A percentile compares a stretch with the other conserved stretches of the same genome.
Conservation (phyloP, 768 basidiomycete species). For the Collybiopsis confluens region DNA sequence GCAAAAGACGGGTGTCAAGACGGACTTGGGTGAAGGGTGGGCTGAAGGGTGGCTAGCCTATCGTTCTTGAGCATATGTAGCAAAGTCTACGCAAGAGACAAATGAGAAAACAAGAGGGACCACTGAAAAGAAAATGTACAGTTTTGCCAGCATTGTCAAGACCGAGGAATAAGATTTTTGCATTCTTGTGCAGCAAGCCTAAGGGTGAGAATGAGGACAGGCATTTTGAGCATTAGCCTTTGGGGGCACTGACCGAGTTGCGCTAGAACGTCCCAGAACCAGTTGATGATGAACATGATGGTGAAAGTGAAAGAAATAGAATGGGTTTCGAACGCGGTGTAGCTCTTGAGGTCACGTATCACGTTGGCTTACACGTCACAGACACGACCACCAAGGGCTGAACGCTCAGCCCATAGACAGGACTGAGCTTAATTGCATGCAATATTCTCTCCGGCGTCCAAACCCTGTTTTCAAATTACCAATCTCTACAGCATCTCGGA, state of each 20-base stretch:
- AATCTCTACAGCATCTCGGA: too few species aligned
- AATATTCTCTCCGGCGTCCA: too few species aligned
- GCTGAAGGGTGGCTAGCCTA: slow-evolving; percentile 93
- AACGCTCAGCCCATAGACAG: too few species aligned
- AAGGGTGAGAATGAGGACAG: slow-evolving; percentile 7
- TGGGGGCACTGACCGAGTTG: slow-evolving; percentile 73
- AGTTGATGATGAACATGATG: slow-evolving; percentile 82
- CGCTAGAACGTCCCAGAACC: slow-evolving; percentile 96
- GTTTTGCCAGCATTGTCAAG: slow-evolving; percentile 99
- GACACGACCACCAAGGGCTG: too few species aligned
- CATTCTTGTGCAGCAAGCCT: slow-evolving; percentile 96
- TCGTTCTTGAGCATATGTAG: slow-evolving; percentile 99
- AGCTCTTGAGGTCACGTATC: not conserved
- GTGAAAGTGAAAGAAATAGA: slow-evolving; percentile 4
- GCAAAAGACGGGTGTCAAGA: not conserved
- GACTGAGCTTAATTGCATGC: too few species aligned
- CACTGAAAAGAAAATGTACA: slow-evolving; percentile 39
- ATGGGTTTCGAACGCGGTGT: slow-evolving; percentile 1
- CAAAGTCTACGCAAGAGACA: slow-evolving; percentile 59
- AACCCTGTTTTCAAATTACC: too few species aligned
- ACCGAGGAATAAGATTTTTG: slow-evolving; percentile 98
- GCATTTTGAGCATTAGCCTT: not conserved
- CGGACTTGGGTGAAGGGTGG: slow-evolving; percentile 90
- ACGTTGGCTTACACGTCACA: slow-evolving; percentile 2
- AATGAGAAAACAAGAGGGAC: not conserved